Percentiles rank a stretch among this genome's conserved stretches.
Conservation (phyloP, 495 filamentous ascomycete species). For the Trichoderma gamsii region DNA sequence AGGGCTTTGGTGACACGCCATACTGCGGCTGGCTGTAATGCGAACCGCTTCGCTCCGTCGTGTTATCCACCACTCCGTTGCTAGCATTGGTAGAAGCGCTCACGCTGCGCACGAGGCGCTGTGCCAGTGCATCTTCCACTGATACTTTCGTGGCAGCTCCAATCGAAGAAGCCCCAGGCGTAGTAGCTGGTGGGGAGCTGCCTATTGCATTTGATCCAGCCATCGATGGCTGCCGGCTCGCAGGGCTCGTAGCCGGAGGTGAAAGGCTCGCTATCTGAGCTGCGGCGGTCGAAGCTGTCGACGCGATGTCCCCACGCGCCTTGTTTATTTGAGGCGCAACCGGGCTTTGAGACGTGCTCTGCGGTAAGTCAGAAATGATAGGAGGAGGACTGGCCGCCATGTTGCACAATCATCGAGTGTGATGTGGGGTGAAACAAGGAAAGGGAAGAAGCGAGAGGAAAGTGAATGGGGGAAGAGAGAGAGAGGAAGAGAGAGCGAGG, state of each 20-base stretch:
- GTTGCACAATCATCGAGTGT: background rate
- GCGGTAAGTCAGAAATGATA: background rate
- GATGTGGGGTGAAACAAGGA: background rate
- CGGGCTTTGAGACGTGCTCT: background rate
- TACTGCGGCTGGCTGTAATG: background rate
- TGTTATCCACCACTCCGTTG: background rate
- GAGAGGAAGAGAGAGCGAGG: background rate
- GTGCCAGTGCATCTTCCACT: background rate
- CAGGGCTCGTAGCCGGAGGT: background rate
- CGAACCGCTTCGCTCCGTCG: background rate
- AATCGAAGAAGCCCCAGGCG: background rate
- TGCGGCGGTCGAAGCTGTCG: background rate
- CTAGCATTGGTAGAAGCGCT: background rate
- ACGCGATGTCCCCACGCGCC: constrained; percentile 4
- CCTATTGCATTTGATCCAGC: background rate
- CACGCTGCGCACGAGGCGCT: background rate
- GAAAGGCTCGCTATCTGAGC: background rate
- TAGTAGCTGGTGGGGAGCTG: background rate
- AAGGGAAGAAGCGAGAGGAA: background rate
- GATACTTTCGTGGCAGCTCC: background rate
- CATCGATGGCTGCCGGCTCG: background rate
- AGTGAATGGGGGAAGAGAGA: background rate
- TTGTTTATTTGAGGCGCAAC: background rate
- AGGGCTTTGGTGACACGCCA: background rate
- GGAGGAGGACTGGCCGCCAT: background rate